phyloP scores from a whole-genome alignment of 306 rosid genomes.

The Malus fusca region DNA sequence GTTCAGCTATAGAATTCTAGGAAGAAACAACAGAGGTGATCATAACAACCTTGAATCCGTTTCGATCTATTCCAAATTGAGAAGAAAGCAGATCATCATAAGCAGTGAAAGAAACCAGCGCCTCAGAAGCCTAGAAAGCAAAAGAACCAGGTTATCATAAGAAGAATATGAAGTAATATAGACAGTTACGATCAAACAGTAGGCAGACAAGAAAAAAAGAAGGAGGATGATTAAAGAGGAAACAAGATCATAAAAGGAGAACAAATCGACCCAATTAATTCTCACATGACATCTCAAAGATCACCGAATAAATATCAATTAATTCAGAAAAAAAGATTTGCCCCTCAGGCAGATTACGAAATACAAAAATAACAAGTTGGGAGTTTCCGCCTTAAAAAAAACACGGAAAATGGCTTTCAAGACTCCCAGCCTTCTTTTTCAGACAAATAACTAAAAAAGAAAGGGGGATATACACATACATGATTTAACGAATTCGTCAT shows the following conservation, averaged over 20 bases:
- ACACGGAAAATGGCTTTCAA: background rate
- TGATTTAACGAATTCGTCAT: background rate
- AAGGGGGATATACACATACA: background rate
- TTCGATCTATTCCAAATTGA: background rate
- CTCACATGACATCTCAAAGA: background rate
- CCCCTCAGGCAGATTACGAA: background rate
- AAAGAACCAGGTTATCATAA: background rate
- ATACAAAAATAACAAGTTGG: background rate
- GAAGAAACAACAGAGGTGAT: background rate
- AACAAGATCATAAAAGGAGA: background rate
- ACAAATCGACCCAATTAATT: background rate
- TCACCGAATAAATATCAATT: background rate
- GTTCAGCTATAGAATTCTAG: background rate
- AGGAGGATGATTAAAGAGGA: background rate
- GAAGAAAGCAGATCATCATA: background rate
- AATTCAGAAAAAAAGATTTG: background rate
- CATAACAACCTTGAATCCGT: background rate
- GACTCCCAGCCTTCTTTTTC: background rate
- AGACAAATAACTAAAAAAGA: background rate
- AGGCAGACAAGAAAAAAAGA: background rate
- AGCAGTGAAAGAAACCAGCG: background rate
- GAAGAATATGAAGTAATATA: background rate
- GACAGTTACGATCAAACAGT: background rate
- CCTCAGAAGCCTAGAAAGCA: background rate
- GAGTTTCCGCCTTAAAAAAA: background rate